phyloP scores from a whole-genome alignment of 176 grass and related monocot species.

The Tillandsia leiboldiana region DNA sequence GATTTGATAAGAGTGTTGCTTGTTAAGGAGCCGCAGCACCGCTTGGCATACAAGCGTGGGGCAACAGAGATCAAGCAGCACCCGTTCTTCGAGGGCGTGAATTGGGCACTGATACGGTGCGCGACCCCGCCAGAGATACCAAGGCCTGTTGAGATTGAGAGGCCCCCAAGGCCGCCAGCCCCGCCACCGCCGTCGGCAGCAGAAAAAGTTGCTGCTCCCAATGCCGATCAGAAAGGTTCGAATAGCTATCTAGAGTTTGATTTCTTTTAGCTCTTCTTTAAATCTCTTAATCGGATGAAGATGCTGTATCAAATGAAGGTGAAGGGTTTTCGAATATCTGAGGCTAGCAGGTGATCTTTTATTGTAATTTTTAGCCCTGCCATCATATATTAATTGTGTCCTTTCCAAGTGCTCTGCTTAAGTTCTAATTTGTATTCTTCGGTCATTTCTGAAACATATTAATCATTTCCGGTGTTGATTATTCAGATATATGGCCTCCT shows the following conservation, averaged over 20 bases:
- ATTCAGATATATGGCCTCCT: not conserved
- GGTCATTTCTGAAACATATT: slow-evolving; percentile 18
- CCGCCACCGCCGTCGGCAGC: slow-evolving; percentile 14
- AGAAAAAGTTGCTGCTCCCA: slow-evolving; percentile 19
- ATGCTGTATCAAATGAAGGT: slow-evolving; percentile 14
- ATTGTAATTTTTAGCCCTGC: slow-evolving; percentile 22
- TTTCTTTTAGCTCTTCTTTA: slow-evolving; percentile 81
- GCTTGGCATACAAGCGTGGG: slow-evolving; percentile 65
- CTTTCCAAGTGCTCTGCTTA: slow-evolving; percentile 7
- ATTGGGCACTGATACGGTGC: slow-evolving; percentile 86
- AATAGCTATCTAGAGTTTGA: slow-evolving; percentile 79
- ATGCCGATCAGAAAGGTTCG: slow-evolving; percentile 33
- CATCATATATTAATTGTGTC: slow-evolving; percentile 17
- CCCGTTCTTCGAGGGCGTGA: slow-evolving; percentile 81
- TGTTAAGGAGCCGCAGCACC: slow-evolving; percentile 68
- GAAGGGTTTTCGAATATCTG: slow-evolving; percentile 10
- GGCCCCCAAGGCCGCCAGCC: slow-evolving; percentile 18
- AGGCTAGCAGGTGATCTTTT: slow-evolving; percentile 5
- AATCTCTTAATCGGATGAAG: slow-evolving; percentile 7
- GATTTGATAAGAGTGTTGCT: slow-evolving; percentile 73
- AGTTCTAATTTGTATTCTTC: slow-evolving; percentile 26
- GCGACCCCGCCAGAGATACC: slow-evolving; percentile 81
- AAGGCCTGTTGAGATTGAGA: slow-evolving; percentile 40
- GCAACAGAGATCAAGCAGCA: slow-evolving; percentile 90
- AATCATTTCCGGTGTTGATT: not conserved